A percentile compares a stretch with the other conserved stretches of the same genome.
These are phyloP conservation scores for Alternaria longipes DNA, from an alignment of 2,329 filamentous ascomycete species.

Conservation along the genomic window DNA sequence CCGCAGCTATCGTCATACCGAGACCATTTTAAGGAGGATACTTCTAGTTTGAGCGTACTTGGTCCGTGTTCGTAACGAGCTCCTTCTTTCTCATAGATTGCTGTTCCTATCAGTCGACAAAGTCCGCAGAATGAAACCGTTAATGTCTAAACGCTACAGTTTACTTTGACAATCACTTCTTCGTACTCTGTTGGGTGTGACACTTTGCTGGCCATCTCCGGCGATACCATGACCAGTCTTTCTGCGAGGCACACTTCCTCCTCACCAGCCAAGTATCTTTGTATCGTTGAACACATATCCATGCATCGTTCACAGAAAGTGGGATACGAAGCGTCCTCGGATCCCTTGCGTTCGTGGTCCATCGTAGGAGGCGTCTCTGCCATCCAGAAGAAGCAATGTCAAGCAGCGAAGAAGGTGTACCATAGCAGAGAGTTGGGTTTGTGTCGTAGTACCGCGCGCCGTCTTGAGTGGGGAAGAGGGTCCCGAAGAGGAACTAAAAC, in stretches of 20 bases:
- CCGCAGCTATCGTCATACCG: not conserved
- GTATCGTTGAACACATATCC: not conserved
- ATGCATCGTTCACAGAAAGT: too few species aligned
- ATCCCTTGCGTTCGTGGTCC: too few species aligned
- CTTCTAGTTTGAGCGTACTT: too few species aligned
- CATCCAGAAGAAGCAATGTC: too few species aligned
- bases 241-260: not conserved
- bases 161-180: not conserved
- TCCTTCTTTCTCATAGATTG: not conserved
- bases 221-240: too few species aligned
- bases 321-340: too few species aligned
- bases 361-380: too few species aligned
- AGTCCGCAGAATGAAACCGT: not conserved
- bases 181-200: not conserved
- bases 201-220: not conserved
- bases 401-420: too few species aligned
- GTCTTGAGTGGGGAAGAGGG: too few species aligned
- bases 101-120: not conserved
- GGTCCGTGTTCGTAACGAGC: not conserved
- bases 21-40: not conserved
- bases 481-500: not conserved
- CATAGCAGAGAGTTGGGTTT: too few species aligned
- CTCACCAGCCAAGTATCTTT: not conserved
- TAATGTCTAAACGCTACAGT: not conserved
- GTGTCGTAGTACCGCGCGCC: too few species aligned